Percentiles rank a stretch among this genome's conserved stretches.
Evolutionary conservation across 108 stramenopile species (phyloP).

Genomic region (Nannochloropsis oceanica): DNA sequence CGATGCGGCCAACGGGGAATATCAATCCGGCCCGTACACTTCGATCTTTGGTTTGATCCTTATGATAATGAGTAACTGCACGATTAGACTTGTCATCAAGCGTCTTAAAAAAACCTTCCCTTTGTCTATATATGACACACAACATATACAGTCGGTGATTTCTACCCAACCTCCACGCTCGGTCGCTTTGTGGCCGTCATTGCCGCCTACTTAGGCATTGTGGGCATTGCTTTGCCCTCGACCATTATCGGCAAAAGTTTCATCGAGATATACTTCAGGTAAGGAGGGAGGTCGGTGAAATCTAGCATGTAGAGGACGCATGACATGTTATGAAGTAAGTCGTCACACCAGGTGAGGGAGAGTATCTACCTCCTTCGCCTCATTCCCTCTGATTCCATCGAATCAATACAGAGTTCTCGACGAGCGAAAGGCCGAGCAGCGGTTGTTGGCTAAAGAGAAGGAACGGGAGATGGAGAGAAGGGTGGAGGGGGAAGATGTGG

Average conservation of each 20-base stretch:
- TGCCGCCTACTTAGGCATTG: neutral
- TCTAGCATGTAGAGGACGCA: no score
- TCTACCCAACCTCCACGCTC: neutral
- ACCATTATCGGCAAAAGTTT: constrained; percentile 1
- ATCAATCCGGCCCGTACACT: no score
- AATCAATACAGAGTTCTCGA: neutral
- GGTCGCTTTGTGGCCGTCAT: constrained; percentile 1
- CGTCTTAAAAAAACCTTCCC: no score
- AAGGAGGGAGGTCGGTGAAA: neutral
- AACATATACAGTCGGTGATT: neutral
- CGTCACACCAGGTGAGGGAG: no score
- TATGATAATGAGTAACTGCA: no score
- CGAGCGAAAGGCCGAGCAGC: neutral
- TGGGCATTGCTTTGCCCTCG: constrained; percentile 7
- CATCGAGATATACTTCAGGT: neutral
- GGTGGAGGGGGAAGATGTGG: neutral
- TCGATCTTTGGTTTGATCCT: no score
- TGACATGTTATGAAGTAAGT: no score
- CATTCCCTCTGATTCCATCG: no score
- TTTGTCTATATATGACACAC: no score
- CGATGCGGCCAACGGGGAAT: no score
- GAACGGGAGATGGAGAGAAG: neutral
- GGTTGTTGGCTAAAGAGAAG: neutral
- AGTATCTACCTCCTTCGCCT: no score
- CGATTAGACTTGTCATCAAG: no score